Conservation (phyloP, 805 yeast genomes). For the Ogataea salicorniae region DNA sequence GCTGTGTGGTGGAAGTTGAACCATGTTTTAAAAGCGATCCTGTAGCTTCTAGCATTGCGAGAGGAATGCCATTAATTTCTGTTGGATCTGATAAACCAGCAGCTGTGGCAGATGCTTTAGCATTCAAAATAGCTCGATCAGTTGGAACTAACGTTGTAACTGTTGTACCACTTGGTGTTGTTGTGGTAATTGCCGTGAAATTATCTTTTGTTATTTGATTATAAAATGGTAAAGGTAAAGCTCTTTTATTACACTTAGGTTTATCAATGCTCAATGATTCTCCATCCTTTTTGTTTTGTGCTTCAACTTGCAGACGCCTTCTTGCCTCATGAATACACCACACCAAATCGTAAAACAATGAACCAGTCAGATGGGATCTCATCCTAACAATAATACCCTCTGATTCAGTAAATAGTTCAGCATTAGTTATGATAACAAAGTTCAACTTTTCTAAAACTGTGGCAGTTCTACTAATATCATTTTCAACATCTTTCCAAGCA, state of each 20-base stretch:
- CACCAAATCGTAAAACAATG: constrained; percentile 83
- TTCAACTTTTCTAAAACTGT: constrained; percentile 85
- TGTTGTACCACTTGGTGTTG: constrained; percentile 91
- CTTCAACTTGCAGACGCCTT: constrained; percentile 50
- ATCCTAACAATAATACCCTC: constrained; percentile 78
- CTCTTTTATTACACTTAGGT: constrained; percentile 26
- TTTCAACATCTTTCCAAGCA: constrained; percentile 87
- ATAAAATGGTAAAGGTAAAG: constrained; percentile 81
- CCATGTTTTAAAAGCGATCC: constrained; percentile 46
- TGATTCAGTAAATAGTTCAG: constrained; percentile 68
- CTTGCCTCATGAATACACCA: constrained; percentile 95
- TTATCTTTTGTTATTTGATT: constrained; percentile 87
- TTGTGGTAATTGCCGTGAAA: constrained; percentile 76
- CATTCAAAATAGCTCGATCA: constrained; percentile 62
- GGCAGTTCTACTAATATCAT: constrained; percentile 88
- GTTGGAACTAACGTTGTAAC: constrained; percentile 87
- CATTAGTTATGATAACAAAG: constrained; percentile 80
- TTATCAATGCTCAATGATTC: constrained; percentile 3
- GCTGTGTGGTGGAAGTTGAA: not conserved
- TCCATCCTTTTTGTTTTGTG: constrained; percentile 26
- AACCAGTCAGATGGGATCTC: constrained; percentile 90
- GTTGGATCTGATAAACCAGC: constrained; percentile 48
- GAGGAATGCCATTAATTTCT: constrained; percentile 35
- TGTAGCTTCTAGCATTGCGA: constrained; percentile 66
- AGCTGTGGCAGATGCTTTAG: constrained; percentile 52